Conservation (phyloP, 805 yeast genomes). For the Candida nitratophila region DNA sequence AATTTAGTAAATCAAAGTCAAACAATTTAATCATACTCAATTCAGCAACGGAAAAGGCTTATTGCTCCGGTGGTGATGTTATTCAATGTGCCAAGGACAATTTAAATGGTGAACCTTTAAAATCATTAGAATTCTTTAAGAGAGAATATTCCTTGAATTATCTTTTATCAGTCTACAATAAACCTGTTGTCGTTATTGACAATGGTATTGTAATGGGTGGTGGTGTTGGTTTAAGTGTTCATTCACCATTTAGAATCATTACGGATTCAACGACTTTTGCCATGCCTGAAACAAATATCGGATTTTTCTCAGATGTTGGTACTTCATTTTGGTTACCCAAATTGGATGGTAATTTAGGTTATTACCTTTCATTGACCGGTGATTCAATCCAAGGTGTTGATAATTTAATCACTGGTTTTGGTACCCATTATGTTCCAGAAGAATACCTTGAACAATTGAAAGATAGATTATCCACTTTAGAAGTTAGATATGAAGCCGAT, state of each 20-base stretch:
- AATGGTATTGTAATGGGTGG: slow-evolving; percentile 98
- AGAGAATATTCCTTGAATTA: slow-evolving; percentile 78
- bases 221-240: slow-evolving; percentile 88
- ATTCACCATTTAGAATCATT: slow-evolving; percentile 89
- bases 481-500: slow-evolving; percentile 16
- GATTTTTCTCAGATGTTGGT: slow-evolving; percentile 95
- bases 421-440: slow-evolving; percentile 82
- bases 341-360: slow-evolving; percentile 75
- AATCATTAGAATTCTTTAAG: slow-evolving; percentile 62
- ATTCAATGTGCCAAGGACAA: slow-evolving; percentile 66
- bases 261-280: slow-evolving; percentile 87
- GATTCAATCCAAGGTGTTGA: slow-evolving; percentile 71
- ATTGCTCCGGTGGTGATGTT: slow-evolving; percentile 97
- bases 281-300: slow-evolving; percentile 98
- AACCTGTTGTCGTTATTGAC: slow-evolving; percentile 81
- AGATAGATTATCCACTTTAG: slow-evolving; percentile 58
- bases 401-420: slow-evolving; percentile 75
- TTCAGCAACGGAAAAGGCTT: slow-evolving; percentile 59
- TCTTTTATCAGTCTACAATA: slow-evolving; percentile 70
- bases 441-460: slow-evolving; percentile 55
- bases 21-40: slow-evolving; percentile 63
- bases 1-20: slow-evolving; percentile 63
- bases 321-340: slow-evolving; percentile 84
- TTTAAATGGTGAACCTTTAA: slow-evolving; percentile 33
- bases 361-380: slow-evolving; percentile 83